These are phyloP conservation scores for Penicillium steckii DNA, from an alignment of 495 filamentous ascomycete species.

Conservation along the genomic window DNA sequence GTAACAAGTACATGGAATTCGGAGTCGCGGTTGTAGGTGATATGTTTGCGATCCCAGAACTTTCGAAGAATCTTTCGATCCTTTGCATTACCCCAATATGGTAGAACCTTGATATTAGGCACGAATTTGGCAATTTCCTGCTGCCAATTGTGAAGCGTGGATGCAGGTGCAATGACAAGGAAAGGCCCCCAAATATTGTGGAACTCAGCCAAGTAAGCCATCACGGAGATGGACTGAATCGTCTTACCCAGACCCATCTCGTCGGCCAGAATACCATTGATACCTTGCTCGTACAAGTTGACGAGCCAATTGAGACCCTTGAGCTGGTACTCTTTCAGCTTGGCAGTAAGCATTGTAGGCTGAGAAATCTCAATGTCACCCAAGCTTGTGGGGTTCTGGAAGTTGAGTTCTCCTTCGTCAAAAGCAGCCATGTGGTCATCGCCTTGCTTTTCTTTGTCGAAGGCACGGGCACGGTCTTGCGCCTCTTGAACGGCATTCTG, in stretches of 20 bases:
- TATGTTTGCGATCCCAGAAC: slow-evolving; percentile 98
- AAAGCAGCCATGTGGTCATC: slow-evolving; percentile 48
- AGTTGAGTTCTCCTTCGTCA: slow-evolving; percentile 93
- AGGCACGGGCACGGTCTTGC: slow-evolving; percentile 85
- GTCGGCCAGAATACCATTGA: slow-evolving; percentile 98
- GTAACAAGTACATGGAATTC: slow-evolving; percentile 95
- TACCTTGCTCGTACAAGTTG: slow-evolving; percentile 98
- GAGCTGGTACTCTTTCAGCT: slow-evolving; percentile 96
- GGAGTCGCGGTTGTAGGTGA: slow-evolving; percentile 89
- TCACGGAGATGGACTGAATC: slow-evolving; percentile 97
- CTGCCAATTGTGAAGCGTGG: slow-evolving; percentile 98
- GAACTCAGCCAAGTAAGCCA: slow-evolving; percentile 96
- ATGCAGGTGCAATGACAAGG: slow-evolving; percentile 93
- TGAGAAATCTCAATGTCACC: slow-evolving; percentile 92
- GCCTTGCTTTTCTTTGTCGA: slow-evolving; percentile 67
- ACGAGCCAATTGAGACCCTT: slow-evolving; percentile 99
- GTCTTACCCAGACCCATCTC: slow-evolving; percentile 99
- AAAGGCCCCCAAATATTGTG: slow-evolving; percentile 99
- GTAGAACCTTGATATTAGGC: slow-evolving; percentile 87
- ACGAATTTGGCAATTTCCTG: slow-evolving; percentile 96
- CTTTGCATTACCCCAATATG: slow-evolving; percentile 94
- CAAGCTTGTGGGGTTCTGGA: slow-evolving; percentile 96
- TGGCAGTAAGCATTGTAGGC: slow-evolving; percentile 88
- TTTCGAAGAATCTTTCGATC: slow-evolving; percentile 96
- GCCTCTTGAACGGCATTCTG: slow-evolving; percentile 95